A percentile compares a stretch with the other conserved stretches of the same genome.
phyloP scores from a whole-genome alignment of 2,329 filamentous ascomycete species.

The Ceratocystis cubensis region DNA sequence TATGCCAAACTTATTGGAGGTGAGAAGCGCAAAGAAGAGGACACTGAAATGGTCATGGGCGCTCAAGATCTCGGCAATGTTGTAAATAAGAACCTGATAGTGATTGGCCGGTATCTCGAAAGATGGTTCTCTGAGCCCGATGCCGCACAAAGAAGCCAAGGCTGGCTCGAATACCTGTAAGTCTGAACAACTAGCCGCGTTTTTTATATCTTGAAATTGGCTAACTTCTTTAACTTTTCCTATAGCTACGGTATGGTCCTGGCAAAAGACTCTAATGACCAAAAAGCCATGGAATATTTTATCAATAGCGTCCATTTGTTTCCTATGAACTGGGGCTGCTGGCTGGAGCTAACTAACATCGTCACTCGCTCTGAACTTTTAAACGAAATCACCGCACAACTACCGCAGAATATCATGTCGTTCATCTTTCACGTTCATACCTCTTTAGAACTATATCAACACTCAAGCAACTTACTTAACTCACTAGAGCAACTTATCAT shows the following conservation, averaged over 20 bases:
- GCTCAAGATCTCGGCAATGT: constrained; percentile 79
- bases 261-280: constrained; percentile 80
- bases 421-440: constrained; percentile 89
- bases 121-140: constrained; percentile 64
- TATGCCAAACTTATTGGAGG: constrained; percentile 89
- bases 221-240: not conserved
- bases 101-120: constrained; percentile 63
- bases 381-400: constrained; percentile 54
- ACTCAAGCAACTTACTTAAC: constrained; percentile 59
- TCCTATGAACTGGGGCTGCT: constrained; percentile 94
- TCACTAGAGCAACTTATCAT: constrained; percentile 63
- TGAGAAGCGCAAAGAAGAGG: constrained; percentile 92
- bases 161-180: constrained; percentile 80
- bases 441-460: constrained; percentile 83
- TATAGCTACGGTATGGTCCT: constrained; percentile 72
- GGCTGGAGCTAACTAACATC: constrained; percentile 79
- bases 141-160: constrained; percentile 55
- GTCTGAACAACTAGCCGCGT: constrained; percentile 23
- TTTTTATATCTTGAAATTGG: not conserved
- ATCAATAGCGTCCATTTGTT: constrained; percentile 77
- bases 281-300: constrained; percentile 74
- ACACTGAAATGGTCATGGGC: constrained; percentile 93
- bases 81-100: constrained; percentile 70
- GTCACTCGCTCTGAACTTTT: constrained; percentile 73
- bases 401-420: constrained; percentile 83